Base-by-base conservation (phyloP, 352 stramenopile species). In the Globisporangium acanthophoron region DNA sequence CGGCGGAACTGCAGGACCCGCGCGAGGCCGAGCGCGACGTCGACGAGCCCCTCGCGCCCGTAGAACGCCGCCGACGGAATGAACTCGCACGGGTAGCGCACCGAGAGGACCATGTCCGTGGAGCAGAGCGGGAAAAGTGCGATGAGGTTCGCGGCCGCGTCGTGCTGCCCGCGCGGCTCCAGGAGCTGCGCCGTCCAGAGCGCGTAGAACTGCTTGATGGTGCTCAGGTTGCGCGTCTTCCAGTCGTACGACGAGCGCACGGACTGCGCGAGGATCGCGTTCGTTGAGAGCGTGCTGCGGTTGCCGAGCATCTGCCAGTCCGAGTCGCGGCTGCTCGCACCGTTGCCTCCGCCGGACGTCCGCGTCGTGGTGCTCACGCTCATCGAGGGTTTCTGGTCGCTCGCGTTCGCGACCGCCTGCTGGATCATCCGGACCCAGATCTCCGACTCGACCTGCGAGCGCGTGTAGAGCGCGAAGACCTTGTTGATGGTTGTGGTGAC, bases 401-500 rank as follows among this genome's bases (percentile, higher is more conserved):
- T 71, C 31, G 62, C 62, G 59, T 89, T 86, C 50, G 70, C 61
- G 29, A 94, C 82, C 1, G 85, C 75, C 59, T 91, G 81, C 58
- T 88, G 75, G 58, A 94, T 70, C 85, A 94, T 94, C 57, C 80
- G 79, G 59, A 92, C 66, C 85, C 85, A 94, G 56, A 94, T 80
- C 50, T 94, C 82, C 49, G 82, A 87, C 66, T 94, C 85, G 37
- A 90, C 77, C 33, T 73, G 66, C 27, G 80, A 90, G 58, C 82
- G 83, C 57, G 82, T 92, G 71, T 92, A 90, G 65, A 94, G 86
- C 56, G 74, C 72, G 62, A 94, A 94, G 20, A 89, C 61, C 61
- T 92, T 92, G 76, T 92, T 85, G 62, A 92, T 92, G 15, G 85
- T 91, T 18, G 85, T 94, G 0, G 82, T 91, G 54, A 94, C 83